Conservation (phyloP, 2,329 filamentous ascomycete species). For the Epichloe bromicola region DNA sequence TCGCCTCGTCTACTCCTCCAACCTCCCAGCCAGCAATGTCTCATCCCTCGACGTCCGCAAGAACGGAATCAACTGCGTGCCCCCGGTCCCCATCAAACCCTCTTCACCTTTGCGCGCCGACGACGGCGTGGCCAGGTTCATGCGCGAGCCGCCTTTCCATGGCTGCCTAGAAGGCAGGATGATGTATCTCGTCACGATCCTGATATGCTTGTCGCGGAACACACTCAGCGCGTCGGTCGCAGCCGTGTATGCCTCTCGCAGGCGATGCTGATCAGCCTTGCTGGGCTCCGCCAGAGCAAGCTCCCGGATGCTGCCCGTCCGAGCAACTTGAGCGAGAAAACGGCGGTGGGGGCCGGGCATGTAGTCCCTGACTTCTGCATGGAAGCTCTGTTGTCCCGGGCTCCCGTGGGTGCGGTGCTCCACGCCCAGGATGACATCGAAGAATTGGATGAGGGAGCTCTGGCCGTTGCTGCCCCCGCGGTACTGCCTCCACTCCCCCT, state of each 20-base stretch:
- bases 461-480: conserved; percentile 92
- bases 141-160: conserved; percentile 14
- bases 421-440: conserved; percentile 75
- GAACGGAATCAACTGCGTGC: conserved; percentile 78
- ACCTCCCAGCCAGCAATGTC: conserved; percentile 36
- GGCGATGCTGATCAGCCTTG: conserved; percentile 34
- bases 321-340: conserved; percentile 60
- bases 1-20: conserved; percentile 7
- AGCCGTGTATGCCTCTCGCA: conserved; percentile 46
- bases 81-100: conserved; percentile 75
- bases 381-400: conserved; percentile 27
- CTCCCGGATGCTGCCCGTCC: conserved; percentile 60
- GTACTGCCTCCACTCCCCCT: conserved; percentile 58
- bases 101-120: conserved; percentile 18
- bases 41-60: conserved; percentile 86
- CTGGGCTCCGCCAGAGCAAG: conserved; percentile 44
- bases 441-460: conserved; percentile 84
- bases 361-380: conserved; percentile 66
- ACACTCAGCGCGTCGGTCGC: conserved; percentile 63
- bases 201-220: conserved; percentile 76
- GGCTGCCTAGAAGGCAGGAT: conserved; percentile 55
- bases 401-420: conserved; percentile 47
- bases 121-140: conserved; percentile 33
- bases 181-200: conserved; percentile 84
- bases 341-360: conserved; percentile 77